Conservation (phyloP, 352 stramenopile genomes). For the Globisporangium apiculatum region DNA sequence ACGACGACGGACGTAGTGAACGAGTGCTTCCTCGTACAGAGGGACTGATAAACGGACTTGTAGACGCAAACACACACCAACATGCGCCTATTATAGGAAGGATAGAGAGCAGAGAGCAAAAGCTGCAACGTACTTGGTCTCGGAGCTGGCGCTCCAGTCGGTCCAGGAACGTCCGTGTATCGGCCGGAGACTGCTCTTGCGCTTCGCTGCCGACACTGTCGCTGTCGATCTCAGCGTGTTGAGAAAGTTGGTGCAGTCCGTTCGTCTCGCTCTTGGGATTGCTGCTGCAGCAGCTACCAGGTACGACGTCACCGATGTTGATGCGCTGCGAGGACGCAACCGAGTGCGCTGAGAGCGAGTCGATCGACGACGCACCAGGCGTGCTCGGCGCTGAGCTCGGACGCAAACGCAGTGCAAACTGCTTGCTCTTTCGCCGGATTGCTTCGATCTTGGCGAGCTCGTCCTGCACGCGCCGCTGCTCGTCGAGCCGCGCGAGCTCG, state of each 20-base stretch:
- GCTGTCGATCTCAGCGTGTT: not conserved
- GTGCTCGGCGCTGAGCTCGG: not conserved
- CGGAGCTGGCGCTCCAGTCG: slow-evolving; percentile 1
- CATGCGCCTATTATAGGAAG: no score
- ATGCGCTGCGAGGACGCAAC: not conserved
- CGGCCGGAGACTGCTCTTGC: not conserved
- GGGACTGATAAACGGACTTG: not conserved
- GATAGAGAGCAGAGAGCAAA: no score
- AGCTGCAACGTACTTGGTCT: slow-evolving; percentile 2
- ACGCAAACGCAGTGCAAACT: slow-evolving; percentile 11
- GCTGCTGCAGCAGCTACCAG: not conserved
- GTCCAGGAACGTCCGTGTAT: not conserved
- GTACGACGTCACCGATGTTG: not conserved
- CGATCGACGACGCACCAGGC: slow-evolving; percentile 1
- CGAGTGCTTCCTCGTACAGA: not conserved
- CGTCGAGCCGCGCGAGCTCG: slow-evolving; percentile 16
- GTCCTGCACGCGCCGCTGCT: slow-evolving; percentile 20
- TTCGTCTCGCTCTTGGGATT: no score
- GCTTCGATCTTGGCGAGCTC: slow-evolving; percentile 37
- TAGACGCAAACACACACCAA: no score
- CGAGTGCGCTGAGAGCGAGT: slow-evolving; percentile 1
- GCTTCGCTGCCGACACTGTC: not conserved
- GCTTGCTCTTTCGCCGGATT: slow-evolving; percentile 13
- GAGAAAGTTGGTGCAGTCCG: no score
- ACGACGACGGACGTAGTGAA: not conserved